Conservation (phyloP, 768 basidiomycete genomes). For the Butyriboletus loyo region DNA sequence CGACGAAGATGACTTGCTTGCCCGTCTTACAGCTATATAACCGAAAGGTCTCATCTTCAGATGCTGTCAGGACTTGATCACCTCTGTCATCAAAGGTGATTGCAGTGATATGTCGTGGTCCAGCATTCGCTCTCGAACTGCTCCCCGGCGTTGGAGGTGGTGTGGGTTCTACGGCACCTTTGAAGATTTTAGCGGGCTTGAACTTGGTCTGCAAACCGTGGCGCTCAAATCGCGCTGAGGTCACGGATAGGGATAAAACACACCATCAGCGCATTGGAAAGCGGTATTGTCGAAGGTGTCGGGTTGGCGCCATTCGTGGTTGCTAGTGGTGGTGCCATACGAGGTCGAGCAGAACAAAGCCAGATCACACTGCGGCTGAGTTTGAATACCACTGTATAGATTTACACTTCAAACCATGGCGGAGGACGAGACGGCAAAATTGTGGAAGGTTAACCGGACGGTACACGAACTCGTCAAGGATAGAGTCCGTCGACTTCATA, state of each 20-base stretch:
- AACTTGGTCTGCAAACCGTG: slow-evolving; percentile 53
- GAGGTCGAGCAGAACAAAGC: slow-evolving; percentile 13
- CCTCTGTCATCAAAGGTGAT: slow-evolving; percentile 91
- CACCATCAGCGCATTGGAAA: slow-evolving; percentile 55
- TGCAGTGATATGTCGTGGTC: slow-evolving; percentile 77
- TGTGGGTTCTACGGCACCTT: slow-evolving; percentile 64
- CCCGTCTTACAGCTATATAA: slow-evolving; percentile 87
- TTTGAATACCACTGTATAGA: slow-evolving; percentile 42
- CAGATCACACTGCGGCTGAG: slow-evolving; percentile 42
- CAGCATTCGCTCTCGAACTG: slow-evolving; percentile 34
- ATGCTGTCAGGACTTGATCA: slow-evolving; percentile 80
- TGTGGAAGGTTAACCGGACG: slow-evolving; percentile 96
- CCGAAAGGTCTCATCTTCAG: slow-evolving; percentile 89
- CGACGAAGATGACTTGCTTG: slow-evolving; percentile 67
- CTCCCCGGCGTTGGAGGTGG: slow-evolving; percentile 46
- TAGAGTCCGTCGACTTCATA: slow-evolving; percentile 53
- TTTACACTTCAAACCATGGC: slow-evolving; percentile 46
- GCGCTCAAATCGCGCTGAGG: not conserved
- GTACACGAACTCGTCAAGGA: slow-evolving; percentile 96
- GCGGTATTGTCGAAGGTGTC: slow-evolving; percentile 36
- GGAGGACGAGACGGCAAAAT: slow-evolving; percentile 80
- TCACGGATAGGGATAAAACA: not conserved
- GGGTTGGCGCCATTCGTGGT: slow-evolving; percentile 31
- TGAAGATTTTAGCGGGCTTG: slow-evolving; percentile 89
- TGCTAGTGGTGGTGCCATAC: slow-evolving; percentile 42